phyloP scores from a whole-genome alignment of 2,329 filamentous ascomycete genomes.

The Fusarium irregulare region DNA sequence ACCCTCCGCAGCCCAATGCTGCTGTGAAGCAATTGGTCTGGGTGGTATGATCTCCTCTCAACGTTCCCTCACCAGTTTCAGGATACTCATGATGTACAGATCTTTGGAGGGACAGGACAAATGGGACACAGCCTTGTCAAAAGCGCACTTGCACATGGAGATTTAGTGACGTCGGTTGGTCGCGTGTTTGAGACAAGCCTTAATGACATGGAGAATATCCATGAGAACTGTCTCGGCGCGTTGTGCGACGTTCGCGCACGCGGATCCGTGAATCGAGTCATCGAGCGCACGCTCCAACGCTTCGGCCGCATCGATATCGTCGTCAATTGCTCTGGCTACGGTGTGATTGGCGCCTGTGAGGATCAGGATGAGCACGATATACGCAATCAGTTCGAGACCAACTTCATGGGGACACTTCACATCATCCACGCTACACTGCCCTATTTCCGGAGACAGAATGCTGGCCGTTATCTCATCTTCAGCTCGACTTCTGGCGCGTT shows the following conservation, averaged over 20 bases:
- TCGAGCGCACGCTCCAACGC: slow-evolving; percentile 75
- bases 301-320: slow-evolving; percentile 90
- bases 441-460: slow-evolving; percentile 81
- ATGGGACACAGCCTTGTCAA: slow-evolving; percentile 93
- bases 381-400: slow-evolving; percentile 96
- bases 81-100: slow-evolving; percentile 57
- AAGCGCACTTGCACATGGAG: slow-evolving; percentile 80
- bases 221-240: slow-evolving; percentile 79
- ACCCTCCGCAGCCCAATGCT: slow-evolving; percentile 79
- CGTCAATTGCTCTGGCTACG: slow-evolving; percentile 94
- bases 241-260: slow-evolving; percentile 90
- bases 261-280: slow-evolving; percentile 78
- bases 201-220: slow-evolving; percentile 77
- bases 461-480: slow-evolving; percentile 91
- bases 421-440: slow-evolving; percentile 91
- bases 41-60: slow-evolving; percentile 69
- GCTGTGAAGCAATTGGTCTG: slow-evolving; percentile 83
- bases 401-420: slow-evolving; percentile 94
- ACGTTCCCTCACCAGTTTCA: not conserved
- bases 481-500: slow-evolving; percentile 91
- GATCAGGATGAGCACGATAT: slow-evolving; percentile 97
- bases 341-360: slow-evolving; percentile 94
- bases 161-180: slow-evolving; percentile 88
- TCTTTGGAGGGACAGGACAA: slow-evolving; percentile 97
- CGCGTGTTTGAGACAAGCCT: slow-evolving; percentile 81